Conservation (phyloP, 345 rosid genomes). For the Noccaea bulbosa region DNA sequence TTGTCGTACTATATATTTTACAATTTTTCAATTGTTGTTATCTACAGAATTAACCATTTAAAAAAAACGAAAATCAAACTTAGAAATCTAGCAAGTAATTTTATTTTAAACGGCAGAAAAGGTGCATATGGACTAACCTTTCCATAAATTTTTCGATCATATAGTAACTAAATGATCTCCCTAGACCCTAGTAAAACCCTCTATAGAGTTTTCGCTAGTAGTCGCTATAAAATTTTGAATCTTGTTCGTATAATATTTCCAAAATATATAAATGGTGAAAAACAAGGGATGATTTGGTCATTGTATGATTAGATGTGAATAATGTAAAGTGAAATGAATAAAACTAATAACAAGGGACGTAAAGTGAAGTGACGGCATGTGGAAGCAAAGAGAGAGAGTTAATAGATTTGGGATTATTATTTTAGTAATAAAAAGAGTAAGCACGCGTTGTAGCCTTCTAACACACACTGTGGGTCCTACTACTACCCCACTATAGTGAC, state of each 20-base stretch:
- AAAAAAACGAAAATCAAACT: background rate
- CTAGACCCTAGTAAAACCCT: background rate
- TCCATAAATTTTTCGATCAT: too few species aligned
- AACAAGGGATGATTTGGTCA: conserved; percentile 26
- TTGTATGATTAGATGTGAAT: conserved; percentile 2
- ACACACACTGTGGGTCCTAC: conserved; percentile 33
- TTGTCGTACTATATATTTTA: background rate
- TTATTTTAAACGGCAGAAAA: background rate
- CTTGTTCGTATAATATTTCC: background rate
- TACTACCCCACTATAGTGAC: conserved; percentile 38
- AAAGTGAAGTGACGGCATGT: conserved; percentile 44
- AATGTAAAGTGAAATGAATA: background rate
- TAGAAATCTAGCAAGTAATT: too few species aligned
- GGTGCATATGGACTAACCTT: too few species aligned
- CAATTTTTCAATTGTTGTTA: background rate
- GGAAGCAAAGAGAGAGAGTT: conserved; percentile 35
- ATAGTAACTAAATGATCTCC: too few species aligned
- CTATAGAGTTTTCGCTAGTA: too few species aligned
- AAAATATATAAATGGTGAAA: background rate
- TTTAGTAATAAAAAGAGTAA: conserved; percentile 18
- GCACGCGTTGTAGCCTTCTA: conserved; percentile 50
- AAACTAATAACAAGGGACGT: background rate
- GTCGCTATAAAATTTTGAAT: background rate
- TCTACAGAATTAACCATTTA: background rate
- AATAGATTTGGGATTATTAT: conserved; percentile 22